Conservation (phyloP, 805 yeast genomes). For the Yamadazyma sp. region DNA sequence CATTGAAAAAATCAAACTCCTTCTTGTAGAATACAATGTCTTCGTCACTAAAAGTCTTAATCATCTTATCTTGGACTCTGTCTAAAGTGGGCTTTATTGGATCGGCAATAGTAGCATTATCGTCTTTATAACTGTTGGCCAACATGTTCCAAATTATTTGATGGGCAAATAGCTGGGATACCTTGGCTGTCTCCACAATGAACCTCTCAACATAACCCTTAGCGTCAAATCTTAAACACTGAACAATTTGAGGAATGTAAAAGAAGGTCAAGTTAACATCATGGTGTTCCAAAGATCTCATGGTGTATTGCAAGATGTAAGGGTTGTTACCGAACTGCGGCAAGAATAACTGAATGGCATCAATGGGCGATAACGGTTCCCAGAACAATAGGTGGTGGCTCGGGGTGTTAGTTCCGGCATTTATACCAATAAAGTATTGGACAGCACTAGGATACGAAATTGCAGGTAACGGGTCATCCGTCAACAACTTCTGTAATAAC, state of each 20-base stretch:
- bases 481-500: conserved; percentile 45
- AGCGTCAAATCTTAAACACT: conserved; percentile 77
- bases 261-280: conserved; percentile 89
- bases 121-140: conserved; percentile 90
- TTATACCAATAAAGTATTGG: conserved; percentile 47
- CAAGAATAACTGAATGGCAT: conserved; percentile 77
- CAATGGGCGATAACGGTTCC: conserved; percentile 77
- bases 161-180: conserved; percentile 89
- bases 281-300: conserved; percentile 84
- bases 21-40: conserved; percentile 71
- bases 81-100: conserved; percentile 81
- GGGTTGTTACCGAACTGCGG: conserved; percentile 72
- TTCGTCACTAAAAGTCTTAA: conserved; percentile 53
- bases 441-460: conserved; percentile 59
- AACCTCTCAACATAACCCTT: conserved; percentile 85
- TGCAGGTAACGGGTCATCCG: conserved; percentile 58
- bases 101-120: conserved; percentile 79
- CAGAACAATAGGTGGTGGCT: conserved; percentile 56
- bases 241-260: conserved; percentile 98
- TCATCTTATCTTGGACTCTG: conserved; percentile 64
- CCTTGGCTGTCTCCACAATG: conserved; percentile 88
- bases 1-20: conserved; percentile 87
- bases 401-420: conserved; percentile 38
- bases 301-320: conserved; percentile 76
- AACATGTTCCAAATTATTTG: conserved; percentile 98